Evolutionary conservation across 2,329 filamentous ascomycete species (phyloP), one percentile per base, ranked within the genome.

Genomic region (Fusarium luffae): DNA sequence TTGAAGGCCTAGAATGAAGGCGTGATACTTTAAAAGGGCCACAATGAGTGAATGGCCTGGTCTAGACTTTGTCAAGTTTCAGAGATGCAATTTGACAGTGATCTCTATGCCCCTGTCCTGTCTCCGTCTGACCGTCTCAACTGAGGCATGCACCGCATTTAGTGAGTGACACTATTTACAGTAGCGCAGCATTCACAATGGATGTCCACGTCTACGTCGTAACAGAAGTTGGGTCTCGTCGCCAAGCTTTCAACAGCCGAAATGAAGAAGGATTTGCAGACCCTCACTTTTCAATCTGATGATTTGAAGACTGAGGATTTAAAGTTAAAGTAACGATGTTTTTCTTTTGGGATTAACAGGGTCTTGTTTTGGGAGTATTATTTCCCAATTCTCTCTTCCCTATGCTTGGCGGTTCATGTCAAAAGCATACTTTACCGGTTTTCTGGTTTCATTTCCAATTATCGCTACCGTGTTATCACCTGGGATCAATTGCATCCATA

Each of bases 241-340:
- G 67, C 68, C 43, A 73, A 71, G 70, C 68, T 68, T 68, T 65
- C 49, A 55, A 64, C 59, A 74, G 68, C 72, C 72, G 72, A 73
- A 61, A 73, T 74, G 70, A 72, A 48, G 30, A 46, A 54, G 41
- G 30, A 28, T 54, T 49, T 41, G 49, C 32, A 50, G 54, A 50
- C 47, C 56, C 43, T 48, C 25, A 49, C 44, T 30, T 50, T 41
- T 63, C 13, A 42, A 41, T 27, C 10, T 52, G 14, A n/a, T 58
- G 48, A 48, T 65, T 43, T 32, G 48, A 34, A 56, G 49, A 63
- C 50, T 63, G 44, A 46, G 28, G 44, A 58, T 69, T 66, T 70
- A 69, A 25, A 66, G 56, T 67, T 70, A 59, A 18, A 25, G 42
- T 44, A 44, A 44, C 42, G 23, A 44, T 18, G 5, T 62, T 25